phyloP scores from a whole-genome alignment of 306 rosid species.

The Dryas alaskensis region DNA sequence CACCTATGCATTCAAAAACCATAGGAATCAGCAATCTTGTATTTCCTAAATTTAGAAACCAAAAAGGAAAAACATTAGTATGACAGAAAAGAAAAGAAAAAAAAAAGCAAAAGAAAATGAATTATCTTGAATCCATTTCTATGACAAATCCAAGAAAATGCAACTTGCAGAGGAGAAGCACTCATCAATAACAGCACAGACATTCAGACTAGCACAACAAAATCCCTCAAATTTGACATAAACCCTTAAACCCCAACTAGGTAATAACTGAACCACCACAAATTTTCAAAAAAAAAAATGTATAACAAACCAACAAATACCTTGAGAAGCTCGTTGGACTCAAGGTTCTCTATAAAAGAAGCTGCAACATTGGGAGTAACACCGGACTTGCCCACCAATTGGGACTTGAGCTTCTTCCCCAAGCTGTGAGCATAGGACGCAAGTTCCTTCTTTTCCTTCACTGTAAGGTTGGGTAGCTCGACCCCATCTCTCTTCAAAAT shows the following conservation, averaged over 20 bases:
- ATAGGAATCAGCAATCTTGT: no score
- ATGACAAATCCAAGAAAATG: neutral
- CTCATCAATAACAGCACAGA: neutral
- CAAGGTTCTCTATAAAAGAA: conserved; percentile 79
- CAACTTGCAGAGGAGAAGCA: neutral
- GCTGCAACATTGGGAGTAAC: conserved; percentile 56
- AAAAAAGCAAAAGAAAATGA: neutral
- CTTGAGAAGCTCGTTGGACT: conserved; percentile 92
- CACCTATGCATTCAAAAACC: no score
- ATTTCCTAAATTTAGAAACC: neutral
- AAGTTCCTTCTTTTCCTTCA: no score
- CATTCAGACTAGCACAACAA: neutral
- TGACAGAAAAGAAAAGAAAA: neutral
- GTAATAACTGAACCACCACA: conserved; percentile 3
- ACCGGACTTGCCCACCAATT: no score
- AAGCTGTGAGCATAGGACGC: no score
- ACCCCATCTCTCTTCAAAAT: no score
- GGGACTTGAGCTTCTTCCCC: no score
- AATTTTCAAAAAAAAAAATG: neutral
- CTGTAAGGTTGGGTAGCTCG: no score
- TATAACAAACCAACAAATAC: conserved; percentile 24
- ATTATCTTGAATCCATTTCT: neutral
- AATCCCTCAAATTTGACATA: neutral
- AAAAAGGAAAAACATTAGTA: neutral
- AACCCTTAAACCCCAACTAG: neutral